Evolutionary conservation across 805 yeast species (phyloP).

Genomic region (Nakazawaea ernobii): DNA sequence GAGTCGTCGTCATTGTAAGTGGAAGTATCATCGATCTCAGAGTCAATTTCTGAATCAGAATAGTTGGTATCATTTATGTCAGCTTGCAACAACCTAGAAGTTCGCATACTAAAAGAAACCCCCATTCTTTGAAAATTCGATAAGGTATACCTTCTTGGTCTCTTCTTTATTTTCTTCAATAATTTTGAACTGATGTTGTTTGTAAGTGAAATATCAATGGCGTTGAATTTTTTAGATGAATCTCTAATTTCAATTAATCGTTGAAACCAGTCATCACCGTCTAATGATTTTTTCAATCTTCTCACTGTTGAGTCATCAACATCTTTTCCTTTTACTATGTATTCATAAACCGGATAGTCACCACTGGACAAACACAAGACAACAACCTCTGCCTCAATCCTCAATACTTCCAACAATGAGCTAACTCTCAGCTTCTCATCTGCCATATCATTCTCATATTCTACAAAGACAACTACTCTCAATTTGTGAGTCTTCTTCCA

Average conservation of each 20-base stretch:
- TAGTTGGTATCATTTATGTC: conserved; percentile 20
- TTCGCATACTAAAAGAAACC: conserved; percentile 70
- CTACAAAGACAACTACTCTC: conserved; percentile 89
- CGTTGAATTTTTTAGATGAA: conserved; percentile 21
- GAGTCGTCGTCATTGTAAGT: conserved; percentile 8
- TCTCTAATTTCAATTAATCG: conserved; percentile 57
- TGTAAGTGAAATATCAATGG: neutral
- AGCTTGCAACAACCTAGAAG: conserved; percentile 40
- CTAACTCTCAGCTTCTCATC: conserved; percentile 63
- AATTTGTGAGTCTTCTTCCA: conserved; percentile 78
- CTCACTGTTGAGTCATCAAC: conserved; percentile 29
- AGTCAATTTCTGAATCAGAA: conserved; percentile 13
- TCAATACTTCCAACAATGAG: conserved; percentile 62
- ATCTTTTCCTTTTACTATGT: conserved; percentile 64
- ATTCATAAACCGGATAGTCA: conserved; percentile 56
- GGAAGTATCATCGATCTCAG: conserved; percentile 20
- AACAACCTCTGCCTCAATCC: conserved; percentile 79
- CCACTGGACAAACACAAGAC: conserved; percentile 65
- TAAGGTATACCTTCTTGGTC: conserved; percentile 38
- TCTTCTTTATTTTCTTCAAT: conserved; percentile 24
- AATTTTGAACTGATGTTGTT: conserved; percentile 18
- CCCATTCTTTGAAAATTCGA: conserved; percentile 74
- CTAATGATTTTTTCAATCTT: conserved; percentile 44
- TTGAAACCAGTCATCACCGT: conserved; percentile 83
- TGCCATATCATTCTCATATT: conserved; percentile 57